These are phyloP conservation scores for Backusella liffmaniae DNA, from an alignment of 192 early-diverging fungal species.

Conservation along the genomic window DNA sequence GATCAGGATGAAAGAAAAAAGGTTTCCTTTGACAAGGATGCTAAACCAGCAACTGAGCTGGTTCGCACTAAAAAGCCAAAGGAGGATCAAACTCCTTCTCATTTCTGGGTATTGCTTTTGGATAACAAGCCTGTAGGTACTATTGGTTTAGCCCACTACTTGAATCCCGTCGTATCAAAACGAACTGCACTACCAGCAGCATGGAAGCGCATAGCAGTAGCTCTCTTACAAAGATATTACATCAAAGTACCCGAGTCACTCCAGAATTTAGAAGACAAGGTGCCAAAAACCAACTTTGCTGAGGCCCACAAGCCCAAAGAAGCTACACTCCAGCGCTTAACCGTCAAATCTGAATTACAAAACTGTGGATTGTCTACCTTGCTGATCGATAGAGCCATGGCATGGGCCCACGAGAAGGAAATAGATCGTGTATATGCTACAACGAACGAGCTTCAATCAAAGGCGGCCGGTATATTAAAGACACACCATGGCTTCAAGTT, in stretches of 20 bases:
- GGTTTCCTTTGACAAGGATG: slow-evolving; percentile 27
- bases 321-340: slow-evolving; percentile 21
- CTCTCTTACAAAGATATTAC: slow-evolving; percentile 3
- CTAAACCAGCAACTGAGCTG: slow-evolving; percentile 23
- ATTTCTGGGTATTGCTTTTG: slow-evolving; percentile 37
- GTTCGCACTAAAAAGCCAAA: slow-evolving; percentile 5
- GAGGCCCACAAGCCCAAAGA: slow-evolving; percentile 1
- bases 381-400: slow-evolving; percentile 26
- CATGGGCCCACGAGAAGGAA: slow-evolving; percentile 22
- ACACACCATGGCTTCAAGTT: slow-evolving; percentile 26
- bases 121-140: slow-evolving; percentile 26
- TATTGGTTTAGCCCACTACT: slow-evolving; percentile 28
- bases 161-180: neutral
- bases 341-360: slow-evolving; percentile 24
- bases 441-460: slow-evolving; percentile 28
- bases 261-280: neutral
- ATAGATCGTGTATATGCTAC: slow-evolving; percentile 15
- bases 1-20: slow-evolving; percentile 23
- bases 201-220: slow-evolving; percentile 13
- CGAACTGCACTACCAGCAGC: neutral
- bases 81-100: slow-evolving; percentile 16
- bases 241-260: slow-evolving; percentile 6
- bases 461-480: slow-evolving; percentile 22
- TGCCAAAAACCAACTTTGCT: neutral
- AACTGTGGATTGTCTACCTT: slow-evolving; percentile 30